Evolutionary conservation across 2,329 filamentous ascomycete genomes (phyloP).

Genomic region (Sclerotinia subarctica): DNA sequence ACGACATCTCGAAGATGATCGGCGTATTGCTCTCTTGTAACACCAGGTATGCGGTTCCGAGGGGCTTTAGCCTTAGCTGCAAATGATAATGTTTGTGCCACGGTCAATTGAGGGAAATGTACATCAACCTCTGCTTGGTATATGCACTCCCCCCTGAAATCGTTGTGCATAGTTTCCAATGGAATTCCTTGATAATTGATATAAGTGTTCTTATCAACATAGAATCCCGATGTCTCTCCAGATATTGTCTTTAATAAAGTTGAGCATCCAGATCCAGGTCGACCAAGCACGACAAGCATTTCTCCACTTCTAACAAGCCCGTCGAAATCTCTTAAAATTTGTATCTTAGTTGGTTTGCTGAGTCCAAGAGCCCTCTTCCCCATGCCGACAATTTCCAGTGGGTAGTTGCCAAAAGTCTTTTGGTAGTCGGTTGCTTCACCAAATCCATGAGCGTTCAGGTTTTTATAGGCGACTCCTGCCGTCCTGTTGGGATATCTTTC

Average conservation of each 20-base stretch:
- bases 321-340: slow-evolving; percentile 63
- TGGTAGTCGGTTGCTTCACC: slow-evolving; percentile 42
- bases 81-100: slow-evolving; percentile 71
- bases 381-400: slow-evolving; percentile 49
- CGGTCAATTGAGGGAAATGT: slow-evolving; percentile 75
- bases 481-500: slow-evolving; percentile 41
- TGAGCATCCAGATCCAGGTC: slow-evolving; percentile 62
- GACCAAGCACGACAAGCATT: slow-evolving; percentile 65
- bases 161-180: slow-evolving; percentile 50
- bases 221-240: slow-evolving; percentile 54
- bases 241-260: slow-evolving; percentile 60
- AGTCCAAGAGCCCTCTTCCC: slow-evolving; percentile 52
- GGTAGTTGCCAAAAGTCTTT: slow-evolving; percentile 60
- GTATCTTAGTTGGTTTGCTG: slow-evolving; percentile 47
- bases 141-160: slow-evolving; percentile 63
- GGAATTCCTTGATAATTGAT: slow-evolving; percentile 61
- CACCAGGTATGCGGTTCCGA: slow-evolving; percentile 59
- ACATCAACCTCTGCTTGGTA: slow-evolving; percentile 76
- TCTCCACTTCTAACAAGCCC: slow-evolving; percentile 63
- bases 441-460: slow-evolving; percentile 24
- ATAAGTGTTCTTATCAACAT: slow-evolving; percentile 47
- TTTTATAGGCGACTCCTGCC: slow-evolving; percentile 23
- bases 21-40: slow-evolving; percentile 56
- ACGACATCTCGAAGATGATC: slow-evolving; percentile 55
- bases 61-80: slow-evolving; percentile 68